Evolutionary conservation across 192 early-diverging fungal genomes (phyloP), one percentile per base, ranked within the genome.

Genomic region (Linnemannia hyalina): DNA sequence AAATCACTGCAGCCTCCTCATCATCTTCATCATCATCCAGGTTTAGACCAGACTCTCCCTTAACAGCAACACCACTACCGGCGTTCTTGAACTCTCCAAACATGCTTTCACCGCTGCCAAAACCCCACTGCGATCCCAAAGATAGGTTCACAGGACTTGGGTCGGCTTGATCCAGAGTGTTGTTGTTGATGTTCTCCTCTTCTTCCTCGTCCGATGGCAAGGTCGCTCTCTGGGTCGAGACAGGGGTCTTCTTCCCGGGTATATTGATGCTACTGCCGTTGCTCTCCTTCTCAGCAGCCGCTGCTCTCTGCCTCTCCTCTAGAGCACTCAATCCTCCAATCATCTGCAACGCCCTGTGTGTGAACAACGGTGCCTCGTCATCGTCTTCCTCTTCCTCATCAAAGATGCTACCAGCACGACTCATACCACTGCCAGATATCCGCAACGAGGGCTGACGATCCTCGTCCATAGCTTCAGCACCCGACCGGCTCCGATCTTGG

Each of bases 351-450:
- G 84, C 84, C 16, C 84, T 75, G 70, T 86, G 78, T 20, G 84
- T 78, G 38, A 86, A 86, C 44, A 86, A 35, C 15, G 84, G 84
- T 23, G 40, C 84, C 22, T 86, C 84, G 16, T 77, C 78, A 54
- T 85, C 84, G 22, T 86, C 79, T 0, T 86, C 84, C 1, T 86
- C 83, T 26, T 75, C 84, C 16, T 75, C 84, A 4, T 86, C 83
- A 26, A 65, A 65, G 60, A 65, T 65, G 5, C 70, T 65, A 23
- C n/a, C 68, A 41, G 36, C 68, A 2, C 70, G 69, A 26, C 76
- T 78, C 54, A 77, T 7, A 46, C 80, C 74, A 29, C 75, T 79
- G 55, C 76, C 74, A 16, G 75, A 68, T 46, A 65, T 76, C n/a
- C 77, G 38, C 18, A 68, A 26, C 4, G 10, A 38, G 36, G 65